Base-by-base conservation (phyloP, 1,139 yeast genomes). In the Scheffersomyces cryptocercus region DNA sequence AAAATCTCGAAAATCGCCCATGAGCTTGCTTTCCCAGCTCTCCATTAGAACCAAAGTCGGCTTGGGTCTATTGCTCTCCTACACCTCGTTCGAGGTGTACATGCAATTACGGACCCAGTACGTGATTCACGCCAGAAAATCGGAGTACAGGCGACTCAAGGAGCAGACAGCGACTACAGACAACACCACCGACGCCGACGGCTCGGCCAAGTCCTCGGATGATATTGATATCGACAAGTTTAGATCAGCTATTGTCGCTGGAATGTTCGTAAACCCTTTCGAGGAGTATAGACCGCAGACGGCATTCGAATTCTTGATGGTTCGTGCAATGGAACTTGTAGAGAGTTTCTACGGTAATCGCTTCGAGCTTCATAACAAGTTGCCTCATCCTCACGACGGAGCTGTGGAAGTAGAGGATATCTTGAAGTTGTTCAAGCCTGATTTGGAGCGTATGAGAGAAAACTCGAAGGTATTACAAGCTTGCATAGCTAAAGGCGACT, bases 251-350 rank as follows among this genome's bases (percentile, higher is more conserved):
- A 76, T 79, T 8, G 76, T 91, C 0, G 80, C 82, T 9, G 97
- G 97, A 6, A 73, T 90, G 59, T 91, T 80, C 64, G 95, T 88
- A 43, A 91, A 91, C 58, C 98, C 98, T 2, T 91, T 91, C 59
- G 79, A 78, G n/a, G 97, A 91, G 58, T 91, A 91, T 60, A 72
- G 97, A 38, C 85, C 91, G 3, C 97, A 90, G 64, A 89, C 97
- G 0, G 76, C 89, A 5, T 87, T 88, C 60, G 97, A 91, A 66
- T 91, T 90, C 64, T 67, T 88, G 30, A 69, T 79, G 36, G 87
- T 90, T 46, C 68, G 97, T 28, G 50, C 88, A 4, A 63, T 83
- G 48, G 97, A 90, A 59, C 60, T 88, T 5, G 77, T 43, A 39
- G 38, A 29, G n/a, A 13, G 34, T n/a, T 70, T 77, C 33, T 83